Conservation (phyloP, 495 filamentous ascomycete species). For the Articulospora tetracladia region DNA sequence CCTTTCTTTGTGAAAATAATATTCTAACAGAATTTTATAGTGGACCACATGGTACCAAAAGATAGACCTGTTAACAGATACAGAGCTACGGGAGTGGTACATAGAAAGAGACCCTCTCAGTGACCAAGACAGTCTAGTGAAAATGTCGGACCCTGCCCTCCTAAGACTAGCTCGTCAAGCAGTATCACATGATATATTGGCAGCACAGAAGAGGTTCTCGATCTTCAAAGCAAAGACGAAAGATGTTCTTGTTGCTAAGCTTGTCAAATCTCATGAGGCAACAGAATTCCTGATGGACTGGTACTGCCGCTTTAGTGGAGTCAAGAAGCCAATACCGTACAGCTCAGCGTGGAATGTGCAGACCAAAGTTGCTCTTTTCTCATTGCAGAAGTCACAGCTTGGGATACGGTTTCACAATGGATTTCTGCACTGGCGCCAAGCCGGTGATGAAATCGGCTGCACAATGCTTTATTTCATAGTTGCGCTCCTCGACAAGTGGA, state of each 20-base stretch:
- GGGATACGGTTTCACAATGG: background rate
- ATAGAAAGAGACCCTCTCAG: background rate
- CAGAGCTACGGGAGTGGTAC: background rate
- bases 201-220: conserved; percentile 32
- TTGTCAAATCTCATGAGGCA: background rate
- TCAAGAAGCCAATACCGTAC: background rate
- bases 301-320: background rate
- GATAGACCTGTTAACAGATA: background rate
- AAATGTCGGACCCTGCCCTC: background rate
- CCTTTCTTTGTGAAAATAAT: too few species aligned
- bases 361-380: background rate
- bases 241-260: background rate
- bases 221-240: conserved; percentile 6
- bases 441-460: background rate
- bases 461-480: background rate
- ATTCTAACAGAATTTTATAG: too few species aligned
- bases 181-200: conserved; percentile 39
- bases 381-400: background rate
- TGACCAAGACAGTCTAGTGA: background rate
- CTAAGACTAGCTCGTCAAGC: conserved; percentile 27
- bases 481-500: background rate
- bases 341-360: background rate
- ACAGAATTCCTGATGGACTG: conserved; percentile 23
- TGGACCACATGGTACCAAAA: background rate
- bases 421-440: background rate